Evolutionary conservation across 1,284 basidiomycete species (phyloP).

Genomic region (Peniophora sp.): DNA sequence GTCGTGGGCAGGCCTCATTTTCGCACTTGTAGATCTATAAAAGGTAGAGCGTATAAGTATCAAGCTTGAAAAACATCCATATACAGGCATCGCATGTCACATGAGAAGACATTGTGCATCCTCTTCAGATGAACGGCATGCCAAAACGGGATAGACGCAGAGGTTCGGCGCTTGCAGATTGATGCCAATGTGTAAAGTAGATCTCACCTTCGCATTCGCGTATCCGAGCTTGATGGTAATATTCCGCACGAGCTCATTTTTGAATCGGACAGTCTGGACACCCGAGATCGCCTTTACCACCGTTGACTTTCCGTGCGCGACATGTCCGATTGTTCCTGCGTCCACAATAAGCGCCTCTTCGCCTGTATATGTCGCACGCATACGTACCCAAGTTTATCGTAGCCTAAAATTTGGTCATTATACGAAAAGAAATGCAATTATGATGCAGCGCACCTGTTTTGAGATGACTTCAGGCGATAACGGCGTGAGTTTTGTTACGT

Average conservation of each 20-base stretch:
- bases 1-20: constrained; percentile 87
- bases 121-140: no score
- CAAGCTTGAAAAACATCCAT: background rate
- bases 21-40: constrained; percentile 96
- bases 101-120: no score
- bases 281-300: constrained; percentile 99
- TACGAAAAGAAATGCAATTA: background rate
- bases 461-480: constrained; percentile 95
- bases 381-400: constrained; percentile 77
- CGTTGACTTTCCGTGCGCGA: constrained; percentile 98
- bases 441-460: constrained; percentile 73
- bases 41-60: no score
- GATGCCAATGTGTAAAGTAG: constrained; percentile 2
- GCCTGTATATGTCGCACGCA: constrained; percentile 2
- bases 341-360: constrained; percentile 11
- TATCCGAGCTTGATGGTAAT: constrained; percentile 99
- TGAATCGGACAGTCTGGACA: constrained; percentile 98
- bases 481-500: constrained; percentile 78
- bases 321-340: constrained; percentile 89
- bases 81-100: background rate
- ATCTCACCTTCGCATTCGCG: constrained; percentile 92
- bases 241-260: constrained; percentile 97
- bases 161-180: background rate
- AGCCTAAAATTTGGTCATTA: constrained; percentile 39
- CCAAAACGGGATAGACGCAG: no score